A percentile compares a stretch with the other conserved stretches of the same genome.
Evolutionary conservation across 768 basidiomycete species (phyloP).

Genomic region (Russula olivacea): DNA sequence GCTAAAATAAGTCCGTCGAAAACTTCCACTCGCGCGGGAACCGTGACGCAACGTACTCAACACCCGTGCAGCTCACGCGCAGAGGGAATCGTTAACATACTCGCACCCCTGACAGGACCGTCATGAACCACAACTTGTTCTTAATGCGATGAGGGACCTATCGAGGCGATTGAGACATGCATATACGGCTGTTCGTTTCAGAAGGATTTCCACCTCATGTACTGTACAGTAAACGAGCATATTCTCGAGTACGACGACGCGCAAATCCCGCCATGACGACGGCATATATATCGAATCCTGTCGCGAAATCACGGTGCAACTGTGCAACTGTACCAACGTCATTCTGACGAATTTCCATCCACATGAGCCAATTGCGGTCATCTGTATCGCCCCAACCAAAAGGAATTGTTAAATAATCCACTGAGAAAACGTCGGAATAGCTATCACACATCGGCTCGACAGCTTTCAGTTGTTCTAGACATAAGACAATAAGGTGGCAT

Average conservation of each 20-base stretch:
- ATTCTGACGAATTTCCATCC: no score
- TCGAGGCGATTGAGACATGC: neutral
- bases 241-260: neutral
- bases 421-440: neutral
- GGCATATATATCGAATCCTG: neutral
- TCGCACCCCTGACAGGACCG: neutral
- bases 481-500: neutral
- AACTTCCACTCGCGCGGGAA: slow-evolving; percentile 9
- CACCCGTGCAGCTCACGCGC: neutral
- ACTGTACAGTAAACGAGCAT: neutral
- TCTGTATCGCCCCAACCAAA: no score
- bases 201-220: slow-evolving; percentile 2
- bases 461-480: neutral
- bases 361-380: no score
- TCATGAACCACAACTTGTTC: neutral
- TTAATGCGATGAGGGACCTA: neutral
- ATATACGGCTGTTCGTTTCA: neutral
- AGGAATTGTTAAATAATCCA: neutral
- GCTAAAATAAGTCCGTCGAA: neutral
- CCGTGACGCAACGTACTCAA: neutral
- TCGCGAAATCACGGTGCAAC: neutral
- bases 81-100: neutral
- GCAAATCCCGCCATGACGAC: neutral
- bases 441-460: neutral
- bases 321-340: no score